phyloP scores from a whole-genome alignment of 179 eudicot species.

The Silene noctiflora region DNA sequence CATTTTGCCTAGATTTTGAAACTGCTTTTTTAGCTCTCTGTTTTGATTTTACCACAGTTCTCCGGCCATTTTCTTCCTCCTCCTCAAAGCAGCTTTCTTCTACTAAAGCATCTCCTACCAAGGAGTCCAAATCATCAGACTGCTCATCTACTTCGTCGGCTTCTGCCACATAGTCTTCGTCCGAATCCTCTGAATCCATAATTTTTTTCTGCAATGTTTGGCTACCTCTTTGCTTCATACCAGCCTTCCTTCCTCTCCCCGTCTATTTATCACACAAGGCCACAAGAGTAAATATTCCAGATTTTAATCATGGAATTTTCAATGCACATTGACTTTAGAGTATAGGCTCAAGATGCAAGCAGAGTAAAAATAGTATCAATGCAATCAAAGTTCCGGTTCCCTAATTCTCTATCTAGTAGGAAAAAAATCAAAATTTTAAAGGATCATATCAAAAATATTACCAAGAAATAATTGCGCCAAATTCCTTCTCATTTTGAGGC shows the following conservation, averaged over 20 bases:
- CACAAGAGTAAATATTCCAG: slow-evolving; percentile 15
- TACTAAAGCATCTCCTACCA: slow-evolving; percentile 49
- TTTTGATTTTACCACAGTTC: background rate
- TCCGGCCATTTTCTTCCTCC: background rate
- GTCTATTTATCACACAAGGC: slow-evolving; percentile 32
- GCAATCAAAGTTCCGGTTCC: slow-evolving; percentile 9
- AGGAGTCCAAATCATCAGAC: slow-evolving; percentile 56
- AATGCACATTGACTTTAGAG: background rate
- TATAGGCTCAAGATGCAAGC: slow-evolving; percentile 14
- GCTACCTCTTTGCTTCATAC: slow-evolving; percentile 27
- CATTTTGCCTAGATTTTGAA: background rate
- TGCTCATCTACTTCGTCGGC: slow-evolving; percentile 53
- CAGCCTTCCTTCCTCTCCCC: slow-evolving; percentile 51
- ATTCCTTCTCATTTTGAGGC: background rate
- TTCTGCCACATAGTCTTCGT: slow-evolving; percentile 65
- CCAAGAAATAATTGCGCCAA: background rate
- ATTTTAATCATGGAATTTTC: background rate
- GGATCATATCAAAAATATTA: slow-evolving; percentile 14
- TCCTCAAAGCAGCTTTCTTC: slow-evolving; percentile 27
- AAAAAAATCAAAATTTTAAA: slow-evolving; percentile 5
- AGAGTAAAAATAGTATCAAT: slow-evolving; percentile 15
- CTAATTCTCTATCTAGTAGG: slow-evolving; percentile 1
- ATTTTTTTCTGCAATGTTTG: slow-evolving; percentile 28
- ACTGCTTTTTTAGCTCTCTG: background rate
- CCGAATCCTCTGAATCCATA: slow-evolving; percentile 61